Evolutionary conservation across 257 asterid genomes (phyloP).

Genomic region (Nicotiana obtusifolia): DNA sequence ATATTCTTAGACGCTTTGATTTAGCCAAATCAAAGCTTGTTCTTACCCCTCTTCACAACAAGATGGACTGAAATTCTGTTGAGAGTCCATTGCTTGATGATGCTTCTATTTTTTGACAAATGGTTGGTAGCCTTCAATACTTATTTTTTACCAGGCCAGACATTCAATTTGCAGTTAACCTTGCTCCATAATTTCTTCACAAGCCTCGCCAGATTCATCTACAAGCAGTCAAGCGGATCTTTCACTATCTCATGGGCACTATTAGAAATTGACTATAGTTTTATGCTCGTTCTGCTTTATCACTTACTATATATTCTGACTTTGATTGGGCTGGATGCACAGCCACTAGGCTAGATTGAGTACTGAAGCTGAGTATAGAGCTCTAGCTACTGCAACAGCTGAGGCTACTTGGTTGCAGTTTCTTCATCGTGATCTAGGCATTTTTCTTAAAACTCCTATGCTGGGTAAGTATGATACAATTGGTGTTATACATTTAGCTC

Average conservation of each 20-base stretch:
- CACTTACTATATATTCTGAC: neutral
- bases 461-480: neutral
- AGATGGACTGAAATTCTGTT: too few relatives aligned
- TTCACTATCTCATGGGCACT: neutral
- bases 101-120: too few relatives aligned
- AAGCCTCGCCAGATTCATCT: neutral
- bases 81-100: too few relatives aligned
- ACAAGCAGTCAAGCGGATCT: neutral
- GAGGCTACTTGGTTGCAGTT: neutral
- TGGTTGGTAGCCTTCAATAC: too few relatives aligned
- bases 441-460: neutral
- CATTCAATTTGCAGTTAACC: too few relatives aligned
- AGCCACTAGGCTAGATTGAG: neutral
- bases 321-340: neutral
- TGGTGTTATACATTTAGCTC: neutral
- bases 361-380: neutral
- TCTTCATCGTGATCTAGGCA: neutral
- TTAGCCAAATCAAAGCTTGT: neutral
- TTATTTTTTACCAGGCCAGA: too few relatives aligned
- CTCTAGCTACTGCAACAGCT: neutral
- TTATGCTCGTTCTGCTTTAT: too few relatives aligned
- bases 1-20: neutral
- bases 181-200: neutral
- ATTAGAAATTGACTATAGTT: too few relatives aligned
- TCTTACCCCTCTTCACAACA: too few relatives aligned